A percentile compares a stretch with the other conserved stretches of the same genome.
Conservation (phyloP, 2,329 filamentous ascomycete genomes). For the Pseudogymnoascus sp. region DNA sequence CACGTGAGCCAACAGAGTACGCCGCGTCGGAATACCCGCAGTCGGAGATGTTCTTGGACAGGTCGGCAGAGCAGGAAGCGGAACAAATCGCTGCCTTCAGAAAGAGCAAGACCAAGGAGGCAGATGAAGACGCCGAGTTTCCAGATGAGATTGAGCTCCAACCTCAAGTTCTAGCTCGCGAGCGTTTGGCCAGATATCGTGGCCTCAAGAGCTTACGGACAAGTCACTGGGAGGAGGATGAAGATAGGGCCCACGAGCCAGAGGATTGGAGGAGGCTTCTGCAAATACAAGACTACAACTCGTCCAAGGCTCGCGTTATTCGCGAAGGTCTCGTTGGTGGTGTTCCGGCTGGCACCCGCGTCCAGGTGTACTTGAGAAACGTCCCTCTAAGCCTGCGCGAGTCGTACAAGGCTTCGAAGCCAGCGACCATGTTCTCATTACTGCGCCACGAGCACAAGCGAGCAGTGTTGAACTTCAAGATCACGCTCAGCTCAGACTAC, state of each 20-base stretch:
- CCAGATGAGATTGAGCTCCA: slow-evolving; percentile 95
- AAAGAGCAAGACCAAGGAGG: slow-evolving; percentile 68
- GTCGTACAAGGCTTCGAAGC: slow-evolving; percentile 46
- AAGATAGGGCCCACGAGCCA: slow-evolving; percentile 80
- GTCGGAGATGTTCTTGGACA: slow-evolving; percentile 80
- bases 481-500: slow-evolving; percentile 75
- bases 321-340: slow-evolving; percentile 86
- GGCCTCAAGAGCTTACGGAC: slow-evolving; percentile 87
- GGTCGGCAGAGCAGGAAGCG: slow-evolving; percentile 72
- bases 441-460: slow-evolving; percentile 93
- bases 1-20: slow-evolving; percentile 64
- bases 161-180: slow-evolving; percentile 76
- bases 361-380: slow-evolving; percentile 66
- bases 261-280: slow-evolving; percentile 83
- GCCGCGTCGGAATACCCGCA: slow-evolving; percentile 85
- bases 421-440: slow-evolving; percentile 74
- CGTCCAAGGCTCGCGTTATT: slow-evolving; percentile 66
- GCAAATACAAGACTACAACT: slow-evolving; percentile 83
- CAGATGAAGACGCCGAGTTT: slow-evolving; percentile 86
- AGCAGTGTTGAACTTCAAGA: slow-evolving; percentile 80
- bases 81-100: slow-evolving; percentile 77
- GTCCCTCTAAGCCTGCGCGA: slow-evolving; percentile 48
- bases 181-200: slow-evolving; percentile 78
- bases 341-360: slow-evolving; percentile 73
- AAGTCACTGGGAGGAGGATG: slow-evolving; percentile 81